Base-by-base conservation (phyloP, 176 grass and related monocot genomes). In the Aegilops speltoides region DNA sequence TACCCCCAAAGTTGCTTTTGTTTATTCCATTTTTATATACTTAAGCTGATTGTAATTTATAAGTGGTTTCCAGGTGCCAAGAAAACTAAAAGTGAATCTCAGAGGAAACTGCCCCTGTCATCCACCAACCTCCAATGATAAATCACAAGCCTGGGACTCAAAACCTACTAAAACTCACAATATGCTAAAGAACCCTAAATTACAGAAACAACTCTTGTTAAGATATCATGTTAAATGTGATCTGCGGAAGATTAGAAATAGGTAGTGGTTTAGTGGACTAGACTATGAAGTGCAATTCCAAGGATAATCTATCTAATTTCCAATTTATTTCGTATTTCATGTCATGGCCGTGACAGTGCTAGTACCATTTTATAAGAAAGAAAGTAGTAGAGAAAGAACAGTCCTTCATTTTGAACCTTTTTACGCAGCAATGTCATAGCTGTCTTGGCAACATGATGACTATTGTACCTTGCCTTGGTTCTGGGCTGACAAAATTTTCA, bases 401-500 rank as follows among this genome's bases (percentile, higher is more conserved):
- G 19, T 6, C 62, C 6, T 65, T 80, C 41, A 50, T 46, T 24
- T 36, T 37, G 3, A 67, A 75, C 17, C 29, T 77, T 78, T 71
- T 64, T 33, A 83, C 63, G 11, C 65, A 82, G 52, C 41, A 73
- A 78, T 57, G 19, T 12, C 37, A 72, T 64, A 78, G 16, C 19
- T 63, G 52, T 85, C 4, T 57, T 62, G 9, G 25, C 71, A 65
- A 86, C 14, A 59, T 6, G 5, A 78, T 36, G 10, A 19, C 71
- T 79, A 71, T 19, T 74, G 3, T 77, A 79, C 46, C 29, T 79
- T 89, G 73, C 12, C 23, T 87, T 77, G 40, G 32, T 87, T 32
- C 45, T 68, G 43, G 59, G 6, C 45, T 87, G 72, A 84, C 46
- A 28, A 68, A 14, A 25, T 31, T 82, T 84, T 81, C 69, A 59